These are phyloP conservation scores for Quercus rubra DNA, from an alignment of 306 rosid species.

Conservation along the genomic window DNA sequence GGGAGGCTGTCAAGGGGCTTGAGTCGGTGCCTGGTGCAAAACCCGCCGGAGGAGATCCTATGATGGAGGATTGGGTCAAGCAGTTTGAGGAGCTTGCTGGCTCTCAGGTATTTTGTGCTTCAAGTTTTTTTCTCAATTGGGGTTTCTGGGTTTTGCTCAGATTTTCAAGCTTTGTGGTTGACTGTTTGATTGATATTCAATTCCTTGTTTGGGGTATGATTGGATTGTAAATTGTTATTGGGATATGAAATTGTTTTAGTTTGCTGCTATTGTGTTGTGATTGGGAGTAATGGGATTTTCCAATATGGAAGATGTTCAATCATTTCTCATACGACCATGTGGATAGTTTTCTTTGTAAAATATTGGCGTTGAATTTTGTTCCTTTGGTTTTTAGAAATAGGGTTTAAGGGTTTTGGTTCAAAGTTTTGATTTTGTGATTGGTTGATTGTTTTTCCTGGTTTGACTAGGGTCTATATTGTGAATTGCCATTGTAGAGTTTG, in stretches of 20 bases:
- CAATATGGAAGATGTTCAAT: neutral
- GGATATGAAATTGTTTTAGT: neutral
- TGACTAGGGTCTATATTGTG: neutral
- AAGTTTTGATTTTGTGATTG: neutral
- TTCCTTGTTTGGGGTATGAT: neutral
- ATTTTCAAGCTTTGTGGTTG: neutral
- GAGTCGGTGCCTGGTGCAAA: conserved; percentile 45
- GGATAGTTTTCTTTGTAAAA: neutral
- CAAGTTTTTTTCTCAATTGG: neutral
- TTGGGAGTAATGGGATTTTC: neutral
- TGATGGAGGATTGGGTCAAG: conserved; percentile 95
- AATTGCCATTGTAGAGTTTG: neutral
- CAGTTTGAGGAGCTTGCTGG: conserved; percentile 83
- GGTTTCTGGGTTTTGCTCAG: neutral
- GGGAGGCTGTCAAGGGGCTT: conserved; percentile 76
- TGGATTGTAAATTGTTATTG: neutral
- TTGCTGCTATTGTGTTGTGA: neutral
- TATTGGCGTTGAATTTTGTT: neutral
- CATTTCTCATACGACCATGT: neutral
- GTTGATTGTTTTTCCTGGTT: neutral
- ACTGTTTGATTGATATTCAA: neutral
- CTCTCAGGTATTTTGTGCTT: conserved; percentile 52
- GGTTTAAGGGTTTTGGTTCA: neutral
- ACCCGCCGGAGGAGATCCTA: conserved; percentile 36
- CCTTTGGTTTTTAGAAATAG: neutral